Base-by-base conservation (phyloP, 768 basidiomycete species). In the Lentinula raphanica region DNA sequence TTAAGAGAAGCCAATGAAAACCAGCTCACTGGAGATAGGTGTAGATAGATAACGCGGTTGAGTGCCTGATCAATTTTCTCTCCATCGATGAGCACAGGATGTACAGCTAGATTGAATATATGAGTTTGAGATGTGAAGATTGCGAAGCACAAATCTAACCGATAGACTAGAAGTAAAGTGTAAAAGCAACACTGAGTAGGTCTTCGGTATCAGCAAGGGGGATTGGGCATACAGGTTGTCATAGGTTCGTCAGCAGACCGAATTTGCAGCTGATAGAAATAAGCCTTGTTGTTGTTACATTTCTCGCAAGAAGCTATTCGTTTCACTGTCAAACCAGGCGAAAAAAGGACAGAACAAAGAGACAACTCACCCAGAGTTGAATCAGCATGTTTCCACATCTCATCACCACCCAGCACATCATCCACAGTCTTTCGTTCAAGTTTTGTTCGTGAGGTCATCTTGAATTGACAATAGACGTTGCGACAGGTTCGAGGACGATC, bases 261-360 rank as follows among this genome's bases (percentile, higher is more conserved):
- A 60, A 98, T 99, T 69, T 99, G 97, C 13, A 98, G 76, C 75
- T 98, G 94, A 68, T 94, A 92, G 74, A 91, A 99, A 71, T 94
- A 98, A 3, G 96, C 95, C 49, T 86, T 76, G 46, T 82, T 79
- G 67, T 87, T 77, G 67, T 95, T 94, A 69, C 96, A 99, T 64
- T 94, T 93, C 49, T 77, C 78, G 66, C 84, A 85, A 7, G 72
- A 76, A 15, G 83, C 84, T 86, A 58, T 0, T 19, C 28, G 31
- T 53, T 54, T 21, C 15, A 57, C 49, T 28, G 27, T 35, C 40
- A 25, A 17, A 23, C 39, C 3, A 29, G 45, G 35, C 5, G 32
- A 35, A 7, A 49, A 19, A 31, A n/a, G 15, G 21, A 56, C 32
- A 29, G 56, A 49, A 27, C 17, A 9, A 38, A 49, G 44, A 58